These are phyloP conservation scores for Polygonum maritimum DNA, from an alignment of 148 eudicot genomes.

Conservation along the genomic window DNA sequence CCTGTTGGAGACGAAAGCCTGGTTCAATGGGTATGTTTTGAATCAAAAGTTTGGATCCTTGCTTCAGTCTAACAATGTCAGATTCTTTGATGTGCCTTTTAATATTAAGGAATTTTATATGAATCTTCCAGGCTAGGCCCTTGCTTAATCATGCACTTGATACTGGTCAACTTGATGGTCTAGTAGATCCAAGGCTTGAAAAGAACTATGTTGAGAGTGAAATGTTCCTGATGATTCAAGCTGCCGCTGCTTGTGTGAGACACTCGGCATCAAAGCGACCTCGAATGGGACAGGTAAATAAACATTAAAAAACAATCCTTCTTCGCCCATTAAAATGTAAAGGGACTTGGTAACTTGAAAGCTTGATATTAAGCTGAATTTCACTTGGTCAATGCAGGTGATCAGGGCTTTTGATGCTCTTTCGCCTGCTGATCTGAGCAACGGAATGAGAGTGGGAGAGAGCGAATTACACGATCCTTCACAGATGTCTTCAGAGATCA, in stretches of 20 bases:
- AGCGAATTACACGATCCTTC: slow-evolving; percentile 53
- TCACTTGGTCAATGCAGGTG: slow-evolving; percentile 27
- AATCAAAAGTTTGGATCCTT: not conserved
- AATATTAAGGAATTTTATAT: not conserved
- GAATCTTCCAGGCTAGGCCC: slow-evolving; percentile 73
- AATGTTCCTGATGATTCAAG: slow-evolving; percentile 63
- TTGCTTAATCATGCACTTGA: slow-evolving; percentile 68
- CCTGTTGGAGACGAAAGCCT: slow-evolving; percentile 75
- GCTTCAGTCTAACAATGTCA: not conserved
- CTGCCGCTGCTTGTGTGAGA: slow-evolving; percentile 90
- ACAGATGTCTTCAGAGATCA: slow-evolving; percentile 60
- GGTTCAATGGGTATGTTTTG: slow-evolving; percentile 80
- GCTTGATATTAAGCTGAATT: not conserved
- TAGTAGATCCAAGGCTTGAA: slow-evolving; percentile 73
- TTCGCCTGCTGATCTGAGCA: slow-evolving; percentile 51
- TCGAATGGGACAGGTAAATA: slow-evolving; percentile 78
- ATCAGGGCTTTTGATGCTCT: slow-evolving; percentile 58
- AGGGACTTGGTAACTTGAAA: not conserved
- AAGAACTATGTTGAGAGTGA: slow-evolving; percentile 43
- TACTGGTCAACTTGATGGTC: slow-evolving; percentile 32
- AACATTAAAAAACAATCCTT: not conserved
- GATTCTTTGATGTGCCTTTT: not conserved
- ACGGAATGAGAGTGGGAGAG: slow-evolving; percentile 83
- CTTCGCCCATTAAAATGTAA: not conserved
- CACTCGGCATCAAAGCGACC: slow-evolving; percentile 75